Base-by-base conservation (phyloP, 1,284 basidiomycete species). In the Microbotryum lychnidis-dioicae region DNA sequence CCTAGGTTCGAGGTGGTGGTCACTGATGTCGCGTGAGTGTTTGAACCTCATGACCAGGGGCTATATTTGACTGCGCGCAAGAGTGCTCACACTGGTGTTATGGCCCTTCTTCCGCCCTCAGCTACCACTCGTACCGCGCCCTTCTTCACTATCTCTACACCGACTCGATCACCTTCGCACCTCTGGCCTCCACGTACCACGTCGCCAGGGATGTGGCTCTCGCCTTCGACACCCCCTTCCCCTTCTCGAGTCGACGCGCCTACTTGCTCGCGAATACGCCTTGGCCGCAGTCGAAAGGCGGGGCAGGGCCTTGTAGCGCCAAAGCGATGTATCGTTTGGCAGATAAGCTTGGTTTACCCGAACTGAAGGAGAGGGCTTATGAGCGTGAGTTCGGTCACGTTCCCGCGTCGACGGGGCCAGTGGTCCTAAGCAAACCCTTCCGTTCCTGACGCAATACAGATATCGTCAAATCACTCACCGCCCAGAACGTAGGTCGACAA, bases 121-220 rank as follows among this genome's bases (percentile, higher is more conserved):
- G 66, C 8, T 77, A 76, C 64, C 65, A 71, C 2, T 76, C 75
- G 1, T 77, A 73, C 66, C 73, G 74, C 60, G 72, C 75, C 7
- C 64, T 77, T 48, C 68, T 77, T 2, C 72, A 73, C 66, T 77
- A 71, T 57, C 70, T 77, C 25, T 77, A 77, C 62, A 76, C 76
- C 42, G 74, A 77, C 60, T 71, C 68, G 10, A 66, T 76, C 50
- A 63, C 65, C 31, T 73, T 73, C 57, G 57, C 71, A 7, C 73
- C 73, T 6, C 64, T 73, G 54, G 65, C 72, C 3, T 71, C 71
- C 4, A 69, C 64, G 18, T 73, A 70, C 62, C 63, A 68, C 51
- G 63, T 64, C 37, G 69, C 71, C 0, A 65, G 64, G 25, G 71
- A 72, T 6, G 70, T 71, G 0, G 21, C 55, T 4, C 14, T 45